These are phyloP conservation scores for Populus hybrid DNA, from an alignment of 441 rosid genomes.

Conservation along the genomic window DNA sequence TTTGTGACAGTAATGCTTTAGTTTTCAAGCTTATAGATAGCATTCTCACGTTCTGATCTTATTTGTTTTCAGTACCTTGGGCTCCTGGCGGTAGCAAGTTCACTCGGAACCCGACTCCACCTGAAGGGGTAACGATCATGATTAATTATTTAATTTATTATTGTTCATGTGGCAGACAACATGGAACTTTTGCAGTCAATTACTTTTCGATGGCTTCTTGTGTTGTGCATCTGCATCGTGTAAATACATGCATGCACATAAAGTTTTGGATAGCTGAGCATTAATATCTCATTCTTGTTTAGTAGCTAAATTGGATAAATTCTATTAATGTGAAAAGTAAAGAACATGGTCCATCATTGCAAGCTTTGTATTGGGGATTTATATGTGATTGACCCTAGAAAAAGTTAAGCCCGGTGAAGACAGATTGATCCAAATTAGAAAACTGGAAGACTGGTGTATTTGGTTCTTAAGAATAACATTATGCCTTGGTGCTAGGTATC, in stretches of 20 bases:
- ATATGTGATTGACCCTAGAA: background rate
- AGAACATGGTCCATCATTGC: background rate
- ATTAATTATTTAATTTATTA: background rate
- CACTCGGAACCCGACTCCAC: slow-evolving; percentile 85
- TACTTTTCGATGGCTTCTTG: background rate
- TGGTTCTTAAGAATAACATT: background rate
- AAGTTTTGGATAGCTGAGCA: background rate
- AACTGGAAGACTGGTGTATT: background rate
- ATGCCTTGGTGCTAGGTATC: background rate
- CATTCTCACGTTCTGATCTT: slow-evolving; percentile 11
- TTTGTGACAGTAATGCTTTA: background rate
- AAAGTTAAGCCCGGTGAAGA: background rate
- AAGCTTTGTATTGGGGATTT: background rate
- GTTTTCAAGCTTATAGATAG: background rate
- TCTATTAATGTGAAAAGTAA: too few species aligned
- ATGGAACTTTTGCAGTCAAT: background rate
- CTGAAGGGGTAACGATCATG: slow-evolving; percentile 60
- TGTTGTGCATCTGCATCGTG: background rate
- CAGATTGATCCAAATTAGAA: background rate
- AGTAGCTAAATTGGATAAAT: background rate
- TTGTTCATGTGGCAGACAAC: background rate
- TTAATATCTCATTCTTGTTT: background rate
- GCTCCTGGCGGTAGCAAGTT: slow-evolving; percentile 98
- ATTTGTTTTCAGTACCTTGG: slow-evolving; percentile 79
- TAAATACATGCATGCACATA: background rate